These are phyloP conservation scores for Exsudoporus frostii DNA, from an alignment of 768 basidiomycete genomes.

Conservation along the genomic window DNA sequence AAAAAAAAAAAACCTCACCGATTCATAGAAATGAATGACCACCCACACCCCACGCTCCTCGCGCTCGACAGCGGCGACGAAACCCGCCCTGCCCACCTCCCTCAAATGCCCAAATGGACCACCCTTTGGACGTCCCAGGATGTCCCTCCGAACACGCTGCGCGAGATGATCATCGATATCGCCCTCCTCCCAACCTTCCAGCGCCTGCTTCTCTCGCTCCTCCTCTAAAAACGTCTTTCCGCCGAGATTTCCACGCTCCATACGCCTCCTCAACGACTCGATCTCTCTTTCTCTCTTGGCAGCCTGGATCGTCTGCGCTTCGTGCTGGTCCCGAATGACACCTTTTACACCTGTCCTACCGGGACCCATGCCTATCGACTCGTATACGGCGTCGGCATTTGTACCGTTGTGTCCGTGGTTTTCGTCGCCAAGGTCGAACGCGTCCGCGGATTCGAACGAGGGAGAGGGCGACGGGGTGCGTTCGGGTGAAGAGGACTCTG, in stretches of 20 bases:
- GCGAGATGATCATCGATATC: slow-evolving; percentile 11
- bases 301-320: slow-evolving; percentile 57
- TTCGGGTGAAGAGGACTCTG: slow-evolving; percentile 59
- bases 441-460: slow-evolving; percentile 23
- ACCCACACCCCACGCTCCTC: slow-evolving; percentile 74
- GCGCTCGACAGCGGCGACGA: slow-evolving; percentile 69
- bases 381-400: slow-evolving; percentile 30
- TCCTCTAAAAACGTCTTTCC: slow-evolving; percentile 79
- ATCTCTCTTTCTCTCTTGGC: slow-evolving; percentile 51
- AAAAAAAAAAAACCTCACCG: slow-evolving; percentile 46
- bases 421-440: slow-evolving; percentile 47
- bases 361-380: slow-evolving; percentile 81
- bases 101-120: slow-evolving; percentile 75
- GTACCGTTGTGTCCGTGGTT: slow-evolving; percentile 43
- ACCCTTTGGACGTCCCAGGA: slow-evolving; percentile 47
- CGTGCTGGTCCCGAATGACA: slow-evolving; percentile 77
- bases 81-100: slow-evolving; percentile 74
- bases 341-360: slow-evolving; percentile 88
- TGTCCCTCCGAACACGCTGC: slow-evolving; percentile 32
- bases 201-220: slow-evolving; percentile 51
- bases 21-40: slow-evolving; percentile 81
- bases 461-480: slow-evolving; percentile 55
- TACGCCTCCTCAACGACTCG: slow-evolving; percentile 47
- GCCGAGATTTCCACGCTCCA: slow-evolving; percentile 65
- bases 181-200: slow-evolving; percentile 44